Percentiles rank a stretch among this genome's conserved stretches.
These are phyloP conservation scores for Dioszegia aurantiaca DNA, from an alignment of 768 basidiomycete species.

Conservation along the genomic window DNA sequence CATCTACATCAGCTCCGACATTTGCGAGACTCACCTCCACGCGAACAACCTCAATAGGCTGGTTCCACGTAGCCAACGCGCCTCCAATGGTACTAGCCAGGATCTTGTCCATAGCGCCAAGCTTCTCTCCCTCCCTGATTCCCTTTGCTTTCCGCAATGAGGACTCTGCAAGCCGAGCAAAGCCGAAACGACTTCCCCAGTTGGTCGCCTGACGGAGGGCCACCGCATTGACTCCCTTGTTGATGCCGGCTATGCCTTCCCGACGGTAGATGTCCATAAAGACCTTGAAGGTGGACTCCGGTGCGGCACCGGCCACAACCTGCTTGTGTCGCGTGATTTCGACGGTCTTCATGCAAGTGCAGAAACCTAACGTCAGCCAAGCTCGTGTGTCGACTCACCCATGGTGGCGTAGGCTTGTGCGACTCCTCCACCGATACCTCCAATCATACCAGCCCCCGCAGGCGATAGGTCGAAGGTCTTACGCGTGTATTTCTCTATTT, in stretches of 20 bases:
- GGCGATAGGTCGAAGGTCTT: conserved; percentile 70
- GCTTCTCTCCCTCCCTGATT: conserved; percentile 69
- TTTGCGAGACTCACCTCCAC: conserved; percentile 66
- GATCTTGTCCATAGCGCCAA: conserved; percentile 81
- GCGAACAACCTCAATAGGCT: conserved; percentile 95
- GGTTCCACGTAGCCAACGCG: conserved; percentile 97
- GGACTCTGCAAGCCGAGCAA: conserved; percentile 85
- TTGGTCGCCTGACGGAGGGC: conserved; percentile 55
- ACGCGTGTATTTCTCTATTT: conserved; percentile 70
- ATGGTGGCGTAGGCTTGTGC: conserved; percentile 99
- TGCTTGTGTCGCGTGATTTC: conserved; percentile 75
- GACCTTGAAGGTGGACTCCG: conserved; percentile 87
- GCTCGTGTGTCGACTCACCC: conserved; percentile 63
- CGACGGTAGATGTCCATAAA: conserved; percentile 91
- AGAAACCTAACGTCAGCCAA: conserved; percentile 67
- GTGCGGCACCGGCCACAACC: conserved; percentile 74
- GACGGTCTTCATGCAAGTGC: conserved; percentile 98
- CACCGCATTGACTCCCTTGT: conserved; percentile 89
- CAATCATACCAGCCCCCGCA: conserved; percentile 79
- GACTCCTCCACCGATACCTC: conserved; percentile 96
- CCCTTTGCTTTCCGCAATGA: conserved; percentile 74
- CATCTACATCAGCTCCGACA: conserved; percentile 63
- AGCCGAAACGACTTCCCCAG: conserved; percentile 70
- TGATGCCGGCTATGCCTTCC: conserved; percentile 92
- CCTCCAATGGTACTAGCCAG: conserved; percentile 79